A percentile compares a stretch with the other conserved stretches of the same genome.
Evolutionary conservation across 73 alveolate genomes (phyloP).

Genomic region (Diophrys sp.): DNA sequence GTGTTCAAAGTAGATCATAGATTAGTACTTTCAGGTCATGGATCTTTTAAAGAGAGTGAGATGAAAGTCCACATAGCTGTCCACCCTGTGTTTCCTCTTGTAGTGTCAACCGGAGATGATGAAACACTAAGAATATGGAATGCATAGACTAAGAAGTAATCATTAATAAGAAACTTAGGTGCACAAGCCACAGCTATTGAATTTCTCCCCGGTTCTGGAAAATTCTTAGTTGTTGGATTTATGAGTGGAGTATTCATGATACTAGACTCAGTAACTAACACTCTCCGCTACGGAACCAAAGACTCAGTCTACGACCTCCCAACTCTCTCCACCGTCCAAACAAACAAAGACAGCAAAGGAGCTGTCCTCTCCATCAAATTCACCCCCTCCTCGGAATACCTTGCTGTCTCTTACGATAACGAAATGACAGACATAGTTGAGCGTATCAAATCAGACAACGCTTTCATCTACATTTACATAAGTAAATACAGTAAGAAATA

Average conservation of each 20-base stretch:
- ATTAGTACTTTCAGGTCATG: conserved; percentile 36
- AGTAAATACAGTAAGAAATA: too few species aligned
- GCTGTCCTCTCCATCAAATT: conserved; percentile 67
- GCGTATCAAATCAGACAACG: too few species aligned
- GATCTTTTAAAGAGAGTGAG: conserved; percentile 34
- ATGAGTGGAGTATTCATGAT: conserved; percentile 51
- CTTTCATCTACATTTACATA: too few species aligned
- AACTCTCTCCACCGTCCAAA: conserved; percentile 37
- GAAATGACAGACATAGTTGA: too few species aligned
- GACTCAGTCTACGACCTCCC: conserved; percentile 48
- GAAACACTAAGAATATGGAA: conserved; percentile 88
- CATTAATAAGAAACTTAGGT: conserved; percentile 79
- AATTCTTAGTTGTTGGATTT: conserved; percentile 86
- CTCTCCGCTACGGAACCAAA: conserved; percentile 45
- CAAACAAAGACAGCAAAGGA: conserved; percentile 48
- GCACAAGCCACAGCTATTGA: conserved; percentile 74
- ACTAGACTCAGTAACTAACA: conserved; percentile 55
- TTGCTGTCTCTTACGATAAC: too few species aligned
- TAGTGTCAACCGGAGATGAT: conserved; percentile 91
- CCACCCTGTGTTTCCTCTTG: conserved; percentile 61
- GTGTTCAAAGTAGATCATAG: conserved; percentile 25
- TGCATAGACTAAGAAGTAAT: conserved; percentile 65
- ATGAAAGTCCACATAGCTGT: conserved; percentile 64
- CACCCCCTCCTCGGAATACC: too few species aligned
- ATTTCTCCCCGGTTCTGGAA: conserved; percentile 93